Base-by-base conservation (phyloP, 139 green algal species). In the Ettlia oleoabundans region DNA sequence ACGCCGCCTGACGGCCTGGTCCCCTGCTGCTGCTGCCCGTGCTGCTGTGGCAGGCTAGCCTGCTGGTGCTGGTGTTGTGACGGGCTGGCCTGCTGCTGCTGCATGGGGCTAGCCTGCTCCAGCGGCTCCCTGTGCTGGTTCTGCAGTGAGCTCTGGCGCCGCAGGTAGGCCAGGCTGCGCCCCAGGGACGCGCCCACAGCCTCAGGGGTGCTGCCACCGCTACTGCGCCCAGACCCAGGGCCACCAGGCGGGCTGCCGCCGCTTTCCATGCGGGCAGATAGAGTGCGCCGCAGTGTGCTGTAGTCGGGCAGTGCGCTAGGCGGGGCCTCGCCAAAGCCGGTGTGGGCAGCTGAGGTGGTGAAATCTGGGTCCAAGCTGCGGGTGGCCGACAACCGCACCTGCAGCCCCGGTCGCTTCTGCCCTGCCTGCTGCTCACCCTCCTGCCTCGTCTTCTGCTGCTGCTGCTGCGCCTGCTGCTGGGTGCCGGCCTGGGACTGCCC, bases 331-430 rank as follows among this genome's bases (percentile, higher is more conserved):
- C 71, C 71, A 66, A 78, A 78, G 2, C 71, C 47, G 0, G 71
- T 78, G 71, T 65, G 71, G 47, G 65, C 33, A 5, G 71, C 71
- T 10, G 71, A 78, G 1, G 47, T 51, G 0, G 51, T 66, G 51
- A 78, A 78, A 18, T 65, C 71, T 19, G 71, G 47, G 30, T 78
- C 71, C 47, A 78, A 24, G 71, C 71, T 78, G 43, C 71, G 71
- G 71, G 42, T 65, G 47, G 71, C 47, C 32, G 71, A 64, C 47
- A 78, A 43, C 4, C 52, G 53, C 41, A 78, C 43, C 71, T 78
- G 71, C 43, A 78, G 71, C 43, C 28, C 43, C 18, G 71, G 71
- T 2, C 43, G 64, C 64, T 40, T 32, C 64, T 8, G n/a, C 64
- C 32, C 10, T 3, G 33, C 64, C 5, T 40, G n/a, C n/a, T 10